phyloP scores from a whole-genome alignment of 768 basidiomycete species.

The Filobasidium wieringae region DNA sequence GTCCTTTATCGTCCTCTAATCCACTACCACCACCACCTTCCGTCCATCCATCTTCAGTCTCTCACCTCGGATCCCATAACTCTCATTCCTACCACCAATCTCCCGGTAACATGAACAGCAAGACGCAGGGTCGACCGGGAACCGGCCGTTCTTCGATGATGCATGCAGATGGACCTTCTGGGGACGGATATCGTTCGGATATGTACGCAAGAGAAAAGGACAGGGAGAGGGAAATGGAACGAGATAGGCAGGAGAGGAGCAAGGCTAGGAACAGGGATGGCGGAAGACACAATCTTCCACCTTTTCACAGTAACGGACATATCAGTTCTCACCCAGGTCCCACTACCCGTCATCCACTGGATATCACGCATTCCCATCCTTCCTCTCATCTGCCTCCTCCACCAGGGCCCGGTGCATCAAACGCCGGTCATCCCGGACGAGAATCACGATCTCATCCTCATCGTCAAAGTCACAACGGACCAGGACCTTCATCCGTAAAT shows the following conservation, averaged over 20 bases:
- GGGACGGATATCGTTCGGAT: not conserved
- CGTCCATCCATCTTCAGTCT: not conserved
- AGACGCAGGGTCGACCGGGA: not conserved
- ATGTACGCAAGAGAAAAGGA: conserved; percentile 5
- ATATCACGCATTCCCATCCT: not conserved
- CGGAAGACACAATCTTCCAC: conserved; percentile 1
- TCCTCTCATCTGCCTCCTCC: not conserved
- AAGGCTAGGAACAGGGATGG: conserved; percentile 13
- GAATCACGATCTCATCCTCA: not conserved
- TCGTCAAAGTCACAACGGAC: not conserved
- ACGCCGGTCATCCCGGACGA: not conserved
- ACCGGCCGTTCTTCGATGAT: not conserved
- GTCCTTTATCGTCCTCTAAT: not conserved
- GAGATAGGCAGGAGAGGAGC: conserved; percentile 20
- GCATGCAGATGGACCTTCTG: not conserved
- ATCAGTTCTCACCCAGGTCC: not conserved
- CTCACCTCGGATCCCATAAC: not conserved
- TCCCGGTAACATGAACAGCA: not conserved
- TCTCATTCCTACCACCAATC: not conserved
- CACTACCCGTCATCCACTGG: not conserved
- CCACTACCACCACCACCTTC: not conserved
- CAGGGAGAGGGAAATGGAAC: conserved; percentile 11
- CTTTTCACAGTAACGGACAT: not conserved
- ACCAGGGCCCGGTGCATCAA: not conserved
- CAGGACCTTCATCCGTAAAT: not conserved